Evolutionary conservation across 345 rosid genomes (phyloP), one percentile per base, ranked within the genome.

Genomic region (Linum tenue): DNA sequence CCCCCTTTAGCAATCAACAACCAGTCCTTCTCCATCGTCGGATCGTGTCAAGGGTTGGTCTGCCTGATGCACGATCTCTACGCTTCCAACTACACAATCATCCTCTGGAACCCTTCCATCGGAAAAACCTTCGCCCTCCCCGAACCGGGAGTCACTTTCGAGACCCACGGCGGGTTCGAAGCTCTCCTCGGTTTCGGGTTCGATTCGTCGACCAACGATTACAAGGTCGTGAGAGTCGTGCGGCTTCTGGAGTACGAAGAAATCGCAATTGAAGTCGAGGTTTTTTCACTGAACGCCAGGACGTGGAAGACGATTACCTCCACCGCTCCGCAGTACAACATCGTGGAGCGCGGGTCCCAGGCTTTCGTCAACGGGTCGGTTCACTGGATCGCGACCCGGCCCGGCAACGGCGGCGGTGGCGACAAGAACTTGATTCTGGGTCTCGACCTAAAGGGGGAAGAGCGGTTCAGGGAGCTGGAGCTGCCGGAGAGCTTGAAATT

Each of bases 291-390:
- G 7, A 8, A 36, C 38, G 36, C 58, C 22, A 3, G 41, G 3
- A 53, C 36, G 11, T 64, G 60, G 67, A 64, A 64, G 59, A 55
- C 14, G 8, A 7, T 64, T 37, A 53, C 42, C 37, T 37, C 5
- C 31, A 38, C 0, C 5, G 22, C 41, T 35, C 43, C 57, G 11
- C 55, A 39, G 39, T 39, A 53, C 55, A 11, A 7, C 7, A 64
- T 64, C 39, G 58, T 7, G 11, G 39, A 38, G 41, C 40, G 43
- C 38, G 41, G 59, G 16, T 37, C 60, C 3, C 60, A 37, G 59
- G 67, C 67, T 37, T 64, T 64, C 31, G 67, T 64, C 39, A 64
- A 64, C 55, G 67, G 67, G 39, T 38, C 55, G 15, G 42, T 64
- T 5, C 67, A 64, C 55, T 55, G 60, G 60, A 8, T 64, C 41